phyloP scores from a whole-genome alignment of 148 eudicot species.

The Vaccinium darrowii region DNA sequence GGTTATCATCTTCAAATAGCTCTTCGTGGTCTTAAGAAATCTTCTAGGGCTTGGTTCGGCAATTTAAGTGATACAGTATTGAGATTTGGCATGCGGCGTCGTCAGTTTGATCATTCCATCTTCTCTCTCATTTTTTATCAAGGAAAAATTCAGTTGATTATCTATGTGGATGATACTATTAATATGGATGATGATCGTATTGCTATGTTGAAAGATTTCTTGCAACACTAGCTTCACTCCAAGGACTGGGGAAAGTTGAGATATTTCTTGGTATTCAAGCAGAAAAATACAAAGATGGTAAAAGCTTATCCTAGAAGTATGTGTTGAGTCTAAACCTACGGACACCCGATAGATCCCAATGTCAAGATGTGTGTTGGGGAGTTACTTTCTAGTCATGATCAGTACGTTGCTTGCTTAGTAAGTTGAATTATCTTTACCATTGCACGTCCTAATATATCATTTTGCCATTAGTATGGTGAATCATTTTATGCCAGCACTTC shows the following conservation, averaged over 20 bases:
- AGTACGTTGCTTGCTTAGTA: background rate
- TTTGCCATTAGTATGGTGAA: background rate
- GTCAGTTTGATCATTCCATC: background rate
- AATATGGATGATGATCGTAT: background rate
- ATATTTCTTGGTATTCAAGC: background rate
- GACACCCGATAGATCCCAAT: background rate
- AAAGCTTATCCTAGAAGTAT: background rate
- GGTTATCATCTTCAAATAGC: background rate
- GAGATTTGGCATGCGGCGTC: background rate
- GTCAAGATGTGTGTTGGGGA: background rate
- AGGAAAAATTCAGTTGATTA: background rate
- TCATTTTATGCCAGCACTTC: background rate
- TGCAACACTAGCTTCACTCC: background rate
- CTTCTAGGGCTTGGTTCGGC: background rate
- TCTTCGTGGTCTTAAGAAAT: background rate
- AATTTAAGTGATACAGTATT: background rate
- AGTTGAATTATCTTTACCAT: background rate
- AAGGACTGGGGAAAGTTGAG: background rate
- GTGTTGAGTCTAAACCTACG: background rate
- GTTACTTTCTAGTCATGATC: background rate
- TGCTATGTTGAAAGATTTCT: background rate
- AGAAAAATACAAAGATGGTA: background rate
- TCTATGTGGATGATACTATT: background rate
- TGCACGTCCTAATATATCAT: background rate
- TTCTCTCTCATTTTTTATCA: background rate